Conservation (phyloP, 176 grass and related monocot species). For the Themeda triandra region DNA sequence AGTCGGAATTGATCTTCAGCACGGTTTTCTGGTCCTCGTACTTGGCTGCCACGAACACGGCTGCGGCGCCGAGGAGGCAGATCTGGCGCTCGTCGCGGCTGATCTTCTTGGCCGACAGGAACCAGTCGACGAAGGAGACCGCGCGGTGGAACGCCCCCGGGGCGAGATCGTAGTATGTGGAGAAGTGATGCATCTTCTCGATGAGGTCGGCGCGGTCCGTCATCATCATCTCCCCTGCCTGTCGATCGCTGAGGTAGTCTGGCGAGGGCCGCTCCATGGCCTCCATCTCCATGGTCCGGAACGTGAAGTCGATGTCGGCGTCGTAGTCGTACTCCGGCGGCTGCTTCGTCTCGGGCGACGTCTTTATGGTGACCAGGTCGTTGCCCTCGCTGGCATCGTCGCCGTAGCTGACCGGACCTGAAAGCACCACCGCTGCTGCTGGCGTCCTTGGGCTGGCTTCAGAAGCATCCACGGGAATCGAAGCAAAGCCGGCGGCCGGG, state of each 20-base stretch:
- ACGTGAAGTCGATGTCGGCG: neutral
- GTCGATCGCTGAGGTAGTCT: neutral
- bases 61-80: neutral
- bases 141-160: slow-evolving; percentile 12
- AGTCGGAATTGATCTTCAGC: neutral
- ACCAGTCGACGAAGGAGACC: slow-evolving; percentile 18
- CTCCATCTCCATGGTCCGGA: neutral
- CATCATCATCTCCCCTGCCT: neutral
- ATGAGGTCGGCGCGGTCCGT: neutral
- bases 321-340: neutral
- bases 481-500: neutral
- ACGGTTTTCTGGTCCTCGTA: neutral
- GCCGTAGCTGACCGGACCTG: neutral
- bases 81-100: neutral
- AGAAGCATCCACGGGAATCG: neutral
- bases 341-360: too few species aligned
- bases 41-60: neutral
- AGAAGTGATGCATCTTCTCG: neutral
- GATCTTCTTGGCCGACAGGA: neutral
- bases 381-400: neutral
- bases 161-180: neutral
- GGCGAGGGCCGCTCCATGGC: neutral
- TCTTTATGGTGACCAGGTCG: neutral
- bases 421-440: neutral
- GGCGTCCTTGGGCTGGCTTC: neutral